Base-by-base conservation (phyloP, 2,329 filamentous ascomycete genomes). In the Talaromyces verruculosus region DNA sequence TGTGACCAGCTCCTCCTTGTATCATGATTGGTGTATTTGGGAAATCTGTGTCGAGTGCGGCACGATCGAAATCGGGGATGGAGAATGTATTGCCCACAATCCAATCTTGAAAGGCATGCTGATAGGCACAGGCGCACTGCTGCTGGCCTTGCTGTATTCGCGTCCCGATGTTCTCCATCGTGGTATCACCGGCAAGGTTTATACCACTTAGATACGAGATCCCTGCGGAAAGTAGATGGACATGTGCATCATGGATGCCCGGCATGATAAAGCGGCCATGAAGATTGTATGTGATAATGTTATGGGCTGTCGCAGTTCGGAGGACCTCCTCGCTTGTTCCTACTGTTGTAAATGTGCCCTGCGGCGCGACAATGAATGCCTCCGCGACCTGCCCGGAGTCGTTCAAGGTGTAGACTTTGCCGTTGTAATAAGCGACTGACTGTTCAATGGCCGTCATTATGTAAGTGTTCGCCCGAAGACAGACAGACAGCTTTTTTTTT, bases 161-260 rank as follows among this genome's bases (percentile, higher is more conserved):
- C n/a, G 67, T 53, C 0, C 67, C 70, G 33, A 75, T 69, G 63
- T 71, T 73, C 3, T 64, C 65, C 47, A 66, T 62, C 1, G 69
- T 74, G 2, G 67, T 64, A 35, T 76, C 71, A 45, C 72, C 65
- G 7, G 69, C 71, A n/a, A 77, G 71, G 15, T 69, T 68, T 3
- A 71, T 69, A 45, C 72, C 71, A 15, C 71, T 74, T 1, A 71
- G 71, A 15, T 72, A 69, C 15, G 68, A 69, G 4, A 76, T 66
- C 2, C 73, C 73, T 13, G 73, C 72, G 10, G 68, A 65, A 3
- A 77, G 67, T 3, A 77, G 67, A 63, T 78, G 76, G 65, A 71
- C 72, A 64, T 78, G 76, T 1, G 75, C 75, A 65, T 78, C 76
- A 64, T 78, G 76, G 37, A 78, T 76, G 1, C 76, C 76, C 1